Evolutionary conservation across 2,329 filamentous ascomycete species (phyloP).

Genomic region (Phyllosticta citribraziliensis): DNA sequence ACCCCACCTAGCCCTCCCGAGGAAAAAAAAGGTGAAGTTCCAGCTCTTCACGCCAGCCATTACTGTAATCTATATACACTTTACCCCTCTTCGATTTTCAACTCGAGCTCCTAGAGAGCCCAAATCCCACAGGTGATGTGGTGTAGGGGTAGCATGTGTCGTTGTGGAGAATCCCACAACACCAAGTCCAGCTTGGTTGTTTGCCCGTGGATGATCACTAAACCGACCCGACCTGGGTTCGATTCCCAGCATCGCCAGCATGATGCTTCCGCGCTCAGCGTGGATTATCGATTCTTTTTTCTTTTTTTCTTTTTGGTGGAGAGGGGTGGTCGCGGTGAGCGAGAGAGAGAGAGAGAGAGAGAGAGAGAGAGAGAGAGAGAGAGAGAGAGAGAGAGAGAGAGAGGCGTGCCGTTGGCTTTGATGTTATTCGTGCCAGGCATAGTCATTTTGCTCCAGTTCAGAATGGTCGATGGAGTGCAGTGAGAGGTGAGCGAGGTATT

Average conservation of each 20-base stretch:
- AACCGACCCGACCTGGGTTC: conserved; percentile 5
- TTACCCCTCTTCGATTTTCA: background rate
- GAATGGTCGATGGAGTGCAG: too few species aligned
- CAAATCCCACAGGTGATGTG: background rate
- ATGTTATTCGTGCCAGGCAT: too few species aligned
- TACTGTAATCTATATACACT: too few species aligned
- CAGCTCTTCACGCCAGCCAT: too few species aligned
- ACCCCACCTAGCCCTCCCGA: too few species aligned
- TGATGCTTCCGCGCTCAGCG: background rate
- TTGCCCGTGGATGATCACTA: background rate
- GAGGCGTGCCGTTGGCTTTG: background rate
- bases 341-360: background rate
- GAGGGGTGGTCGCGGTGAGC: background rate
- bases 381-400: background rate
- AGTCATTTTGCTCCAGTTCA: too few species aligned
- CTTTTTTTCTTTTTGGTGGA: background rate
- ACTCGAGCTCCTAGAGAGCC: fast-evolving
- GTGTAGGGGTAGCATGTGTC: background rate
- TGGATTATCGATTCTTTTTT: background rate
- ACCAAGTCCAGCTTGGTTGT: background rate
- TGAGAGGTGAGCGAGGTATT: too few species aligned
- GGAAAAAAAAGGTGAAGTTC: too few species aligned
- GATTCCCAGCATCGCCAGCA: conserved; percentile 8
- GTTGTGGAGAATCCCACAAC: background rate
- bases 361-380: background rate